A percentile compares a stretch with the other conserved stretches of the same genome.
These are phyloP conservation scores for Plantago major DNA, from an alignment of 257 asterid species.

Conservation along the genomic window DNA sequence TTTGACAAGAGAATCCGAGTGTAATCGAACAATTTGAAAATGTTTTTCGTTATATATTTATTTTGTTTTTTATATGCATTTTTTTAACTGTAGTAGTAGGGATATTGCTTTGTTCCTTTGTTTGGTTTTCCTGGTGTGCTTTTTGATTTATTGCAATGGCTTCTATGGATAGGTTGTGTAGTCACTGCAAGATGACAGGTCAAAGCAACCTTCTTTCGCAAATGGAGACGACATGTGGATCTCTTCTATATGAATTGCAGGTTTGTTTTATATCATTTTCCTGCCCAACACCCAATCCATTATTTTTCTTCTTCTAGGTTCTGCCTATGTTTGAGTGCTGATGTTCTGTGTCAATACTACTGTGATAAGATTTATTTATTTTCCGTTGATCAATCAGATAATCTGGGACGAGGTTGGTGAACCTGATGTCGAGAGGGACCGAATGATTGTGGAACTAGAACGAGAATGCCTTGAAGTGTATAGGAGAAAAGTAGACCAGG, in stretches of 20 bases:
- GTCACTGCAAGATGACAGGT: conserved; percentile 33
- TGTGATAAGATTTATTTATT: background rate
- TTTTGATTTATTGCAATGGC: conserved; percentile 9
- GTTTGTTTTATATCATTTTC: conserved; percentile 27
- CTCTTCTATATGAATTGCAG: conserved; percentile 85
- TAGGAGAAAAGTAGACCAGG: conserved; percentile 92
- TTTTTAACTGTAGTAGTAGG: background rate
- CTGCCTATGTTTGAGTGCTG: background rate
- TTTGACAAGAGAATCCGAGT: background rate
- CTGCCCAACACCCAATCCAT: background rate
- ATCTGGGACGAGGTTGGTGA: conserved; percentile 99
- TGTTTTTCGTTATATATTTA: too few species aligned
- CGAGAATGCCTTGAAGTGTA: conserved; percentile 89
- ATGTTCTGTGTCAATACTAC: background rate
- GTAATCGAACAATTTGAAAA: background rate
- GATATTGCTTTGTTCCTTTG: background rate
- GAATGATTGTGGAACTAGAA: conserved; percentile 80
- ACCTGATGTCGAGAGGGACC: conserved; percentile 74
- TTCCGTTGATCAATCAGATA: conserved; percentile 42
- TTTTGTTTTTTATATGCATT: background rate
- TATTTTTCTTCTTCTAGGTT: background rate
- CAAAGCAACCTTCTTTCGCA: conserved; percentile 32
- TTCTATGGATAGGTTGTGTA: conserved; percentile 30
- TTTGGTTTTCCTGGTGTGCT: background rate
- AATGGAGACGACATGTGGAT: conserved; percentile 78